These are phyloP conservation scores for Aspergillus terreus DNA, from an alignment of 2,329 filamentous ascomycete genomes.

Conservation along the genomic window DNA sequence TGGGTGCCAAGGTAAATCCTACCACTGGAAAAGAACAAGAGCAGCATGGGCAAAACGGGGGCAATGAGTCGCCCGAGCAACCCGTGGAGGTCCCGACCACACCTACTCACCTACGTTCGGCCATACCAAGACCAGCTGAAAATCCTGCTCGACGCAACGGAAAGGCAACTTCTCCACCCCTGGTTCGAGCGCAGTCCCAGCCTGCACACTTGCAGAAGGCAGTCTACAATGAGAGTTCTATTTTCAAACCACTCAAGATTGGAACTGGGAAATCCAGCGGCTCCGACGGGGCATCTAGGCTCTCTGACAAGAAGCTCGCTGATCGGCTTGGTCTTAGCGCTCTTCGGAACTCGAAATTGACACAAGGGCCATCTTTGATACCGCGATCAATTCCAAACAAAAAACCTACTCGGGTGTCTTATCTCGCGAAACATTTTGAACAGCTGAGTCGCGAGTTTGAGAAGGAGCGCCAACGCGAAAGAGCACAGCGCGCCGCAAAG, in stretches of 20 bases:
- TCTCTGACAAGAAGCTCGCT: conserved; percentile 69
- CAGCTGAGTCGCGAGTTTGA: conserved; percentile 95
- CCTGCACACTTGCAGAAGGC: conserved; percentile 39
- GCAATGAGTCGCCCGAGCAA: conserved; percentile 7
- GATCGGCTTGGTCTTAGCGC: conserved; percentile 66
- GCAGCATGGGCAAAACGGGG: conserved; percentile 1
- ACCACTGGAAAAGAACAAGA: conserved; percentile 12
- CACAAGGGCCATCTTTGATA: conserved; percentile 66
- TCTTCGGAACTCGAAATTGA: conserved; percentile 56
- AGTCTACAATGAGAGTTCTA: conserved; percentile 16
- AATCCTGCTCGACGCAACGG: conserved; percentile 33
- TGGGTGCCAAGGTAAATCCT: conserved; percentile 1
- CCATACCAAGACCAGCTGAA: conserved; percentile 39
- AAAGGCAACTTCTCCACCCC: conserved; percentile 42
- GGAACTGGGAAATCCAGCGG: conserved; percentile 19
- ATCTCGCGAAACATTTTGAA: conserved; percentile 92
- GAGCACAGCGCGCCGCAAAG: conserved; percentile 73
- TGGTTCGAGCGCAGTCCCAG: conserved; percentile 51
- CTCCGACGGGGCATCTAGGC: conserved; percentile 31
- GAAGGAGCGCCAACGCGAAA: conserved; percentile 84
- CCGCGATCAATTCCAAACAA: conserved; percentile 74
- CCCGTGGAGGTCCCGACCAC: conserved; percentile 13
- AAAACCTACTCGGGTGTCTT: conserved; percentile 76
- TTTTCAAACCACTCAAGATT: conserved; percentile 20
- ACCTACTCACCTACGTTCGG: conserved; percentile 29